Evolutionary conservation across 306 rosid species (phyloP), one percentile per base, ranked within the genome.

Genomic region (Purshia tridentata): DNA sequence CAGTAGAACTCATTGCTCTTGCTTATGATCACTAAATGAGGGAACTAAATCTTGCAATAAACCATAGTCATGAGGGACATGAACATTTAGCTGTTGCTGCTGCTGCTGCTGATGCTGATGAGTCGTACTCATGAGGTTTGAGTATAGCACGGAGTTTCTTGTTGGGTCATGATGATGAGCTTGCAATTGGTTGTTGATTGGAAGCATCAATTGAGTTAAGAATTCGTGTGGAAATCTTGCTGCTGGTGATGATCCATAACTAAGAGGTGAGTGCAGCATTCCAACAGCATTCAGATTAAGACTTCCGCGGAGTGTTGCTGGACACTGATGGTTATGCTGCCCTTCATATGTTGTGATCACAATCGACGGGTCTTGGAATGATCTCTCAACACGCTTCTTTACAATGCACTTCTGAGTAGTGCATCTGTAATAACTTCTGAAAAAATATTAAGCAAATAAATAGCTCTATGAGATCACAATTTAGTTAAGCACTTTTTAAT

Each of bases 271-370:
- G 35, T 29, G 35, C 29, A 92, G 60, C 85, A 86, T 83, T 64
- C 80, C 83, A 0, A 87, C 77, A 8, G 93, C 82, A 61, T 80
- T 88, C 35, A 57, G 40, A 16, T 62, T 71, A 48, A 57, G 62
- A 29, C 62, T 71, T 35, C 92, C 94, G 0, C 98, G 73, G 0
- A 90, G 89, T 23, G 92, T 92, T 3, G 94, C 92, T 4, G 98
- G 98, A 40, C 87, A 88, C 54, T 85, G 96, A 78, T 92, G 98
- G 82, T 80, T 90, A 82, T 92, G 98, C 75, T 88, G 88, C 18
- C 98, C 98, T 81, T 92, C 98, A 18, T 92, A 92, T 35, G 98
- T 92, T 66, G 98, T 90, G 80, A 92, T 83, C 81, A 92, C 96
- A 13, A 80, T 77, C 4, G 91, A 16, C 18, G 96, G 91, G 68